Conservation (phyloP, 805 yeast species). For the Hagleromyces aurorensis region DNA sequence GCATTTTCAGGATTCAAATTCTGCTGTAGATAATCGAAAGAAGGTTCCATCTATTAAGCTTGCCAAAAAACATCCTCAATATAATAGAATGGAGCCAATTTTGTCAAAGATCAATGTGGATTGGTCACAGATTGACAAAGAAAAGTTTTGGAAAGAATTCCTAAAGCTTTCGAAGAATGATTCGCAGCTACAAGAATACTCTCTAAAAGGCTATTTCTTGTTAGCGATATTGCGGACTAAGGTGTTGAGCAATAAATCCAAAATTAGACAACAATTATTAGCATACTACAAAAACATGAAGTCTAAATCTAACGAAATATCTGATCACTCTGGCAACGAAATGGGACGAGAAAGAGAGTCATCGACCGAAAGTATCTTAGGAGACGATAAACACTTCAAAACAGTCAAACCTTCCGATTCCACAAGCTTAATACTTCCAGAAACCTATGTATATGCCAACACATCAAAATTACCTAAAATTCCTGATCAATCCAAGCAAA, state of each 20-base stretch:
- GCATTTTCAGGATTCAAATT: slow-evolving; percentile 7
- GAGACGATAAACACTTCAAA: neutral
- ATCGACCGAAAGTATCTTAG: slow-evolving; percentile 3
- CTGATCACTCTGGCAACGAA: too few relatives aligned
- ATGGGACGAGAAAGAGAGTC: slow-evolving; percentile 2
- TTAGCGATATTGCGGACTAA: slow-evolving; percentile 20
- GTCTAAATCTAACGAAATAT: neutral
- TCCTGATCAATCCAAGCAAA: slow-evolving; percentile 9
- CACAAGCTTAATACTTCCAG: too few relatives aligned
- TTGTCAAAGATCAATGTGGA: slow-evolving; percentile 16
- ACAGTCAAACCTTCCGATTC: slow-evolving; percentile 1
- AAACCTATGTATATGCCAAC: too few relatives aligned
- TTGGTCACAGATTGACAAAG: slow-evolving; percentile 15
- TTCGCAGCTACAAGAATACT: slow-evolving; percentile 7
- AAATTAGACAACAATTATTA: too few relatives aligned
- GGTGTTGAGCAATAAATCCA: slow-evolving; percentile 16
- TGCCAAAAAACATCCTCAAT: slow-evolving; percentile 7
- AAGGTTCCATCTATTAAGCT: slow-evolving; percentile 6
- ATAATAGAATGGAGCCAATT: slow-evolving; percentile 6
- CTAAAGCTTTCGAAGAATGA: slow-evolving; percentile 3
- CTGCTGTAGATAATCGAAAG: slow-evolving; percentile 3
- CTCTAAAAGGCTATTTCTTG: slow-evolving; percentile 19
- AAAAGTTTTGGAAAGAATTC: slow-evolving; percentile 15
- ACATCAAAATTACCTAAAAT: slow-evolving; percentile 7
- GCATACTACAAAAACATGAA: slow-evolving; percentile 11